Conservation (phyloP, 306 rosid species). For the Potentilla sterilis region DNA sequence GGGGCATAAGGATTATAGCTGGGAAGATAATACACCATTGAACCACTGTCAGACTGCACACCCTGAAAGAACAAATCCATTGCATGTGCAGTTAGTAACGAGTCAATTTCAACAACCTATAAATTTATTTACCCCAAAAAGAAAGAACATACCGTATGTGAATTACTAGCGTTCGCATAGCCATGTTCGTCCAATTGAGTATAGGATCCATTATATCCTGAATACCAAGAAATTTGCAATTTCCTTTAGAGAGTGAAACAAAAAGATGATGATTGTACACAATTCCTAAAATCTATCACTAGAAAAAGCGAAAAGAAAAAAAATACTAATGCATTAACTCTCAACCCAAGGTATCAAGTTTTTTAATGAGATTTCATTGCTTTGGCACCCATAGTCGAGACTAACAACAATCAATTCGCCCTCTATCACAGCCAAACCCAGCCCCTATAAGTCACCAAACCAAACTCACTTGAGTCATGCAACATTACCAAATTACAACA, state of each 20-base stretch:
- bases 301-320: not conserved
- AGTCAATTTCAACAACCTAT: not conserved
- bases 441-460: not conserved
- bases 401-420: not conserved
- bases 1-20: conserved; percentile 32
- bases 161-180: conserved; percentile 26
- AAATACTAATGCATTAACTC: not conserved
- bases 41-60: conserved; percentile 33
- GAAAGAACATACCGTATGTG: conserved; percentile 35
- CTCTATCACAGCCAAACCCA: not conserved
- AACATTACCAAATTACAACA: not conserved
- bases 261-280: not conserved
- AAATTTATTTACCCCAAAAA: not conserved
- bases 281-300: not conserved
- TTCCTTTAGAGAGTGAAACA: not conserved
- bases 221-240: conserved; percentile 2
- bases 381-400: not conserved
- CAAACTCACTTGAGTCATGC: not conserved
- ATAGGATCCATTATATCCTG: conserved; percentile 43
- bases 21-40: conserved; percentile 34
- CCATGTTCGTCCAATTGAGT: conserved; percentile 22
- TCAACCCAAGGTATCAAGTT: not conserved
- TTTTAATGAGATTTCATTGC: not conserved
- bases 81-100: not conserved
- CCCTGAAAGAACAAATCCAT: conserved; percentile 29